phyloP scores from a whole-genome alignment of 441 rosid genomes.

The Hypseocharis bilobata region DNA sequence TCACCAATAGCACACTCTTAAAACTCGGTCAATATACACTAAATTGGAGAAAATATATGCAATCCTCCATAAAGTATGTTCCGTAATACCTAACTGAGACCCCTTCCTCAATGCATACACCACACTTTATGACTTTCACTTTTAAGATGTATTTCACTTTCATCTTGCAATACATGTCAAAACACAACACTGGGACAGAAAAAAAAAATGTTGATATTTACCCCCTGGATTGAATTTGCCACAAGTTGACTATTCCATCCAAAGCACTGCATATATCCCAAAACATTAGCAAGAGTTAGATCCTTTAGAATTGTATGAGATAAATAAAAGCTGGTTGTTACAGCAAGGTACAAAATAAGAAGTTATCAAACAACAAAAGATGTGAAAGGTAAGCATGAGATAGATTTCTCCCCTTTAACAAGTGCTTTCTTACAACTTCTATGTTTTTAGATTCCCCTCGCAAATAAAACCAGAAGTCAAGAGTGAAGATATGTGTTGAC shows the following conservation, averaged over 20 bases:
- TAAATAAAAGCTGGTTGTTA: not conserved
- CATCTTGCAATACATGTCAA: too few species aligned
- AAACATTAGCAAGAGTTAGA: constrained; percentile 22
- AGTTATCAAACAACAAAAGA: not conserved
- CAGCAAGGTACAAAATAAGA: not conserved
- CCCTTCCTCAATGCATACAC: not conserved
- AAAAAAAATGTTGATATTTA: constrained; percentile 20
- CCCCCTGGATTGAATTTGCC: constrained; percentile 81
- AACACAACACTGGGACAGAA: too few species aligned
- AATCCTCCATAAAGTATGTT: not conserved
- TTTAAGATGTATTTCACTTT: too few species aligned
- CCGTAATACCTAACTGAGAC: not conserved
- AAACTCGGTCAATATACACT: not conserved
- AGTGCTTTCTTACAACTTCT: too few species aligned
- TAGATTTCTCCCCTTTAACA: not conserved
- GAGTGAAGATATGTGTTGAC: not conserved
- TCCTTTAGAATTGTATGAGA: constrained; percentile 2
- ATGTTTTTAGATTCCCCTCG: too few species aligned
- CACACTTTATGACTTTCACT: not conserved
- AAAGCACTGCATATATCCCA: constrained; percentile 49
- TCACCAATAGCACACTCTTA: not conserved
- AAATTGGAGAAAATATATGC: not conserved
- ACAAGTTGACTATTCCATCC: constrained; percentile 70
- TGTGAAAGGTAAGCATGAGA: not conserved
- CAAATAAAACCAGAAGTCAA: not conserved